Evolutionary conservation across 306 rosid species (phyloP).

Genomic region (Macrotyloma uniflorum): DNA sequence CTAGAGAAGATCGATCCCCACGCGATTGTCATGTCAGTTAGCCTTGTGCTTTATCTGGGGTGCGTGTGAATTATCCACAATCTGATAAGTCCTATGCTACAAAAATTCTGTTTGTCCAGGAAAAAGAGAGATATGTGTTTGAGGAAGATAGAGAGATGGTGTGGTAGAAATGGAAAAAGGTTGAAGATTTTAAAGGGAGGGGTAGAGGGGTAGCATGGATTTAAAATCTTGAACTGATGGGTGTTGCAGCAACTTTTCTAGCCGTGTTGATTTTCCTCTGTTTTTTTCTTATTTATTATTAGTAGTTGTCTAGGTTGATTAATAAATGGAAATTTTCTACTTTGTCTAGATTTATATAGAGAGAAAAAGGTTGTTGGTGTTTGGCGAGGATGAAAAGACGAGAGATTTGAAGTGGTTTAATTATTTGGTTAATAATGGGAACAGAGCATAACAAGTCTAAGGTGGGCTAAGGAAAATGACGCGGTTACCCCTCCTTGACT

Average conservation of each 20-base stretch:
- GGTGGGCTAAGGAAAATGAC: conserved; percentile 48
- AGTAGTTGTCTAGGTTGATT: conserved; percentile 29
- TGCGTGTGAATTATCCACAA: background rate
- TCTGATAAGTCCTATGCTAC: background rate
- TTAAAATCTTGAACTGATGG: conserved; percentile 37
- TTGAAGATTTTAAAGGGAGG: conserved; percentile 30
- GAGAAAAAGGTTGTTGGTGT: conserved; percentile 37
- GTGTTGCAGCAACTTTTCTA: conserved; percentile 30
- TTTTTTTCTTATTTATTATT: background rate
- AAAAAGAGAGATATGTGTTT: background rate
- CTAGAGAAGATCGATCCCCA: conserved; percentile 59
- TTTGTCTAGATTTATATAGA: conserved; percentile 3
- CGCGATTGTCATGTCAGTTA: conserved; percentile 43
- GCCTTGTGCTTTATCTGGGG: background rate
- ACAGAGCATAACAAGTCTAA: conserved; percentile 47
- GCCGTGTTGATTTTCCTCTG: conserved; percentile 40
- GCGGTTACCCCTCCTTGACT: conserved; percentile 60
- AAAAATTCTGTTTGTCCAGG: background rate
- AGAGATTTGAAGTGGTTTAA: background rate
- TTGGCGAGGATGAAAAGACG: conserved; percentile 30
- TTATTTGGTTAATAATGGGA: conserved; percentile 20
- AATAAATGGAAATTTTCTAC: conserved; percentile 19
- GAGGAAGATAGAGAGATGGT: background rate
- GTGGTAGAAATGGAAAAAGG: conserved; percentile 21
- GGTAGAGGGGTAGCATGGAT: conserved; percentile 8